phyloP scores from a whole-genome alignment of 176 grass and related monocot genomes.

The Musa beccarii region DNA sequence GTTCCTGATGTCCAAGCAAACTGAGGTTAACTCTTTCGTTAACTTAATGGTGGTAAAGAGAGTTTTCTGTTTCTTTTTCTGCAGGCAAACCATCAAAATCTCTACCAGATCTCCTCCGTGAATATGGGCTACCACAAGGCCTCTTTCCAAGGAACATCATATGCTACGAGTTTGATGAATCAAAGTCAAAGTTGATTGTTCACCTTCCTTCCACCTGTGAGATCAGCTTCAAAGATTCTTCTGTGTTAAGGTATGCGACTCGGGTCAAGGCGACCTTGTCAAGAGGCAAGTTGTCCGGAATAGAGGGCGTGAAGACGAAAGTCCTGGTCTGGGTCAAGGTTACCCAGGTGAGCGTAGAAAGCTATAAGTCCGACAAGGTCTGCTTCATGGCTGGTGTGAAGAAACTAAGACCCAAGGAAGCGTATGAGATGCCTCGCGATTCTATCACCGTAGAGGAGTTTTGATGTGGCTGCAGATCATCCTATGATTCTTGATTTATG shows the following conservation, averaged over 20 bases:
- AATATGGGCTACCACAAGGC: slow-evolving; percentile 68
- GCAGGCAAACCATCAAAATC: slow-evolving; percentile 65
- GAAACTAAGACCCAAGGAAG: slow-evolving; percentile 77
- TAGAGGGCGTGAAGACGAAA: slow-evolving; percentile 95
- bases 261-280: slow-evolving; percentile 67
- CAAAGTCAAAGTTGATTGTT: slow-evolving; percentile 63
- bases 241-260: slow-evolving; percentile 45
- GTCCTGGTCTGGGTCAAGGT: slow-evolving; percentile 92
- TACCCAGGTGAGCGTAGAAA: slow-evolving; percentile 54
- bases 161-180: slow-evolving; percentile 81
- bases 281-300: slow-evolving; percentile 57
- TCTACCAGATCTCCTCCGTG: slow-evolving; percentile 67
- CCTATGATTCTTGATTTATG: not conserved
- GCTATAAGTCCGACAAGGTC: slow-evolving; percentile 82
- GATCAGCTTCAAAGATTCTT: slow-evolving; percentile 84
- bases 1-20: too few species aligned
- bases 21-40: not conserved
- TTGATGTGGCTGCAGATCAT: slow-evolving; percentile 10
- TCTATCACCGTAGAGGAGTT: slow-evolving; percentile 65
- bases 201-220: slow-evolving; percentile 78
- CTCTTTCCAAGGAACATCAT: slow-evolving; percentile 94
- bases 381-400: slow-evolving; percentile 91
- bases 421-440: slow-evolving; percentile 65
- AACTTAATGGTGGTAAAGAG: not conserved
- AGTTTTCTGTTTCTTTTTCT: slow-evolving; percentile 15